Conservation (phyloP, 768 basidiomycete species). For the Tulasnella sp. region DNA sequence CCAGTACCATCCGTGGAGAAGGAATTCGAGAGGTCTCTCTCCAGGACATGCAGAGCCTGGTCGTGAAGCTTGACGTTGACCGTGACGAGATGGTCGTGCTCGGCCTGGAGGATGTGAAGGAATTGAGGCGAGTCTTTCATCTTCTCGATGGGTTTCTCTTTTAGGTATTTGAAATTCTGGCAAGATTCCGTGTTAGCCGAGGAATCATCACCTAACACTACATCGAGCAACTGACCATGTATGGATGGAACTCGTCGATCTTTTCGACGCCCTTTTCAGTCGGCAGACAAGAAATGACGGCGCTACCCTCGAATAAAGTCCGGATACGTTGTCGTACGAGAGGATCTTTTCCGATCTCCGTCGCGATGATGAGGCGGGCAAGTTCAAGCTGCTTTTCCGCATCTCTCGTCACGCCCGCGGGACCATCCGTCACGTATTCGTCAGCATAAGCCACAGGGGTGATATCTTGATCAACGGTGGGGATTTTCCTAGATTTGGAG, state of each 20-base stretch:
- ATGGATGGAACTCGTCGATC: slow-evolving; percentile 37
- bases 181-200: slow-evolving; percentile 1
- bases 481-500: slow-evolving; percentile 33
- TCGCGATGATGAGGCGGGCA: slow-evolving; percentile 73
- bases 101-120: slow-evolving; percentile 81
- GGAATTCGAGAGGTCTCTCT: slow-evolving; percentile 64
- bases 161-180: slow-evolving; percentile 92
- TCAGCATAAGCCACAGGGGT: slow-evolving; percentile 75
- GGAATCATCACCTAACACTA: neutral
- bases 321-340: slow-evolving; percentile 70
- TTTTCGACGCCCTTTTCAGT: slow-evolving; percentile 66
- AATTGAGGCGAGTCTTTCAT: slow-evolving; percentile 71
- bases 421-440: slow-evolving; percentile 53
- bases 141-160: slow-evolving; percentile 57
- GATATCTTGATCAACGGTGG: slow-evolving; percentile 71
- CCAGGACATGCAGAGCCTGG: slow-evolving; percentile 52
- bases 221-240: slow-evolving; percentile 31
- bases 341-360: slow-evolving; percentile 90
- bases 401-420: slow-evolving; percentile 34
- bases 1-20: slow-evolving; percentile 78
- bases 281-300: slow-evolving; percentile 65
- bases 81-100: slow-evolving; percentile 76
- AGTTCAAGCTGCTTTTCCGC: slow-evolving; percentile 59
- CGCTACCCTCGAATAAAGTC: slow-evolving; percentile 59
- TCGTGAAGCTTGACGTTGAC: slow-evolving; percentile 57